Base-by-base conservation (phyloP, 345 rosid species). In the Jatropha curcas region DNA sequence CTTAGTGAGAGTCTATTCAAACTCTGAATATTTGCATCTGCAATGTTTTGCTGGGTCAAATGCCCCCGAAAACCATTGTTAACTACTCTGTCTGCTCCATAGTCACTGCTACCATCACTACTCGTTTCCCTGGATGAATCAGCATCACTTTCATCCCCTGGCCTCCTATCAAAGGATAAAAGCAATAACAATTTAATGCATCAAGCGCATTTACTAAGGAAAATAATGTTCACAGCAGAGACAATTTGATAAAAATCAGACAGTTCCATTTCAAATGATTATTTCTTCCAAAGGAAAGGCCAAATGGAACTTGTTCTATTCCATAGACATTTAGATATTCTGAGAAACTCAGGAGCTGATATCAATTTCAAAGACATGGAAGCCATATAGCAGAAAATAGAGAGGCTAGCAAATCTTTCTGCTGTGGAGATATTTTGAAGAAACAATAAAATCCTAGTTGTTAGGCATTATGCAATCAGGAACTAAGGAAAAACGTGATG, bases 141-240 rank as follows among this genome's bases (percentile, higher is more conserved):
- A 56, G 88, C 79, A 65, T 92, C 97, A 70, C 93, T 95, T 77
- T 88, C 98, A 75, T 86, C 92, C 31, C 82, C 88, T 71, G 86
- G 81, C 74, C 74, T 79, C 76, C 97, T 91, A 84, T 74, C 58
- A 22, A 5, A 80, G 46, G 43, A 70, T 27, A 12, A 11, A 73
- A 66, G 30, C 16, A 75, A 74, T 34, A 52, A 68, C 37, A 59
- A 60, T 67, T 45, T 34, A 55, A 71, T 55, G 13, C 75, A 73
- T 48, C 39, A 16, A 60, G 34, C 56, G 17, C 24, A 27, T 16
- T 48, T 9, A 9, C 8, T 19, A 7, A 27, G 24, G 31, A 33
- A 71, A 5, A 62, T 4, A 22, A 30, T 17, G 48, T 24, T 53
- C 63, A 60, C 10, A 65, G 24, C 35, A 1, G 13, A 5, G 25